Percentiles rank a stretch among this genome's conserved stretches.
These are phyloP conservation scores for Fistulina hepatica DNA, from an alignment of 1,284 basidiomycete genomes.

Conservation along the genomic window DNA sequence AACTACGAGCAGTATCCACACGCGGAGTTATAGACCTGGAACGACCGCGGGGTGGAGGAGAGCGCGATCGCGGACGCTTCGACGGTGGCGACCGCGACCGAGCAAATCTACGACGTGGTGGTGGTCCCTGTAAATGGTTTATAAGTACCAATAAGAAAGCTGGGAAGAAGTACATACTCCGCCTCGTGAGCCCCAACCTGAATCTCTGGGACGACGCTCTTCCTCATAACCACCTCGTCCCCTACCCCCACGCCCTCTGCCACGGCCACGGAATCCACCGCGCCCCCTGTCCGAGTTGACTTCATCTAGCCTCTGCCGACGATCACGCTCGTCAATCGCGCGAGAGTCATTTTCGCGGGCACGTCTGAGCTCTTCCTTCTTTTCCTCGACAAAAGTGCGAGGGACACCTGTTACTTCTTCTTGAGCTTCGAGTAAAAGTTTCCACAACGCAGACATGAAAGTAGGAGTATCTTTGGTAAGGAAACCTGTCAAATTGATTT, in stretches of 20 bases:
- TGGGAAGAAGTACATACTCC: constrained; percentile 6
- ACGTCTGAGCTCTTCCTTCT: constrained; percentile 86
- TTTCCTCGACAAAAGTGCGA: constrained; percentile 87
- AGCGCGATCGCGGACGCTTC: constrained; percentile 15
- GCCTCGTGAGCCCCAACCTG: constrained; percentile 3
- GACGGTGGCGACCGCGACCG: constrained; percentile 36
- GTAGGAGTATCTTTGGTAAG: constrained; percentile 68
- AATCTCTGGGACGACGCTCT: constrained; percentile 1
- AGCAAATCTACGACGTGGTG: constrained; percentile 32
- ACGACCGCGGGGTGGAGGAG: not conserved
- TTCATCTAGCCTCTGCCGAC: constrained; percentile 58
- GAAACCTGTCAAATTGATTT: constrained; percentile 90
- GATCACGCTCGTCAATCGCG: constrained; percentile 60
- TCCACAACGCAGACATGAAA: constrained; percentile 90
- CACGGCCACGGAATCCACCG: constrained; percentile 32
- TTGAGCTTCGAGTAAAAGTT: constrained; percentile 83
- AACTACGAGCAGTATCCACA: too few species aligned
- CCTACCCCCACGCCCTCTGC: constrained; percentile 34
- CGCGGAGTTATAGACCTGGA: not conserved
- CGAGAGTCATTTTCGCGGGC: constrained; percentile 62
- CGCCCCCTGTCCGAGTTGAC: constrained; percentile 43
- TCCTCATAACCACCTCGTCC: constrained; percentile 14
- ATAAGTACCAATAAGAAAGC: not conserved
- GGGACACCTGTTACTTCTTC: constrained; percentile 84
- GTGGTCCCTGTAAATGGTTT: constrained; percentile 19